phyloP scores from a whole-genome alignment of 345 rosid species.

The Noccaea caerulescens region DNA sequence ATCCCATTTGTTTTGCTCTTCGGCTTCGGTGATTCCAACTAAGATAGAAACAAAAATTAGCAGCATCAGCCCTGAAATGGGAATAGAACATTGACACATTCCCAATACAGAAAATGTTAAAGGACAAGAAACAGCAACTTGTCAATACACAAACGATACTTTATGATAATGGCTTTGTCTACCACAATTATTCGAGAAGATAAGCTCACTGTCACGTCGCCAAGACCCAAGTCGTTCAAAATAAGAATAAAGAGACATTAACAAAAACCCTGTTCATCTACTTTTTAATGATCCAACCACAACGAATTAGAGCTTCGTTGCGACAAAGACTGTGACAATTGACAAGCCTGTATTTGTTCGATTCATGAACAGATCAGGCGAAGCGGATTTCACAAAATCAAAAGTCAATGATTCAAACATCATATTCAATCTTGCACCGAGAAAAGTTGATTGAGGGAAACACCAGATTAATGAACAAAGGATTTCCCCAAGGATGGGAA shows the following conservation, averaged over 20 bases:
- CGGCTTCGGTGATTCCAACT: conserved; percentile 57
- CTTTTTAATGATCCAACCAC: conserved; percentile 15
- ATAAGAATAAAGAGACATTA: background rate
- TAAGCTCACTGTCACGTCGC: background rate
- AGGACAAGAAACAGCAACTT: conserved; percentile 7
- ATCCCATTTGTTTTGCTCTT: background rate
- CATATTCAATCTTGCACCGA: conserved; percentile 20
- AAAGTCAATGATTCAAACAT: background rate
- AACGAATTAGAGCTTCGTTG: background rate
- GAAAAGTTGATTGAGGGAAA: conserved; percentile 11
- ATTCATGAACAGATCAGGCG: conserved; percentile 10
- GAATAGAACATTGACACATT: background rate
- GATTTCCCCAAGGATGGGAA: background rate
- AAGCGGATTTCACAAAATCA: background rate
- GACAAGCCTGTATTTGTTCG: background rate
- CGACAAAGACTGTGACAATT: background rate
- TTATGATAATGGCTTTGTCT: background rate
- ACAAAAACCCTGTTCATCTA: conserved; percentile 6
- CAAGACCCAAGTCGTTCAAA: conserved; percentile 1
- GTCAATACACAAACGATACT: background rate
- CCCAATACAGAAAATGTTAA: background rate
- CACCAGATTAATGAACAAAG: background rate
- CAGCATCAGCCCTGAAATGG: conserved; percentile 11
- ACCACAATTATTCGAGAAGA: background rate
- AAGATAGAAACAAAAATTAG: conserved; percentile 17